phyloP scores from a whole-genome alignment of 345 rosid species.

The Citrus unshiu region DNA sequence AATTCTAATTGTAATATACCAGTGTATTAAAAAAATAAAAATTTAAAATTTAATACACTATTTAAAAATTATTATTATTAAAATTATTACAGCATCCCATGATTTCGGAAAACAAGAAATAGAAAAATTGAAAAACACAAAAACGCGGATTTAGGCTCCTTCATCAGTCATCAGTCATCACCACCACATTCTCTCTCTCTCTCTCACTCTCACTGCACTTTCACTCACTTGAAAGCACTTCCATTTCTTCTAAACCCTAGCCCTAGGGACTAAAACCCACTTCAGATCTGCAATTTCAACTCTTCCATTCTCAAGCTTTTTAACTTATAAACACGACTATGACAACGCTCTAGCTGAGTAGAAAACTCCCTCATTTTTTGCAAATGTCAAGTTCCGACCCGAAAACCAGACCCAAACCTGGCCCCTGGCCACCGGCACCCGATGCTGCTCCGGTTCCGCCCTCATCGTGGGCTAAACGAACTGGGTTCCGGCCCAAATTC shows the following conservation, averaged over 20 bases:
- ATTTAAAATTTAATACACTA: too few species aligned
- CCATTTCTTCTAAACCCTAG: conserved; percentile 16
- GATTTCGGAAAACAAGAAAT: background rate
- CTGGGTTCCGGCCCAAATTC: conserved; percentile 92
- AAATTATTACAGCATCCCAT: background rate
- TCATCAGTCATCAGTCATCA: background rate
- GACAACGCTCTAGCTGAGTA: background rate
- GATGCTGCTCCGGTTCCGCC: conserved; percentile 83
- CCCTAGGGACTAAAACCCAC: background rate
- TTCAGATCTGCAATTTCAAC: conserved; percentile 28
- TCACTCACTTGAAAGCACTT: background rate
- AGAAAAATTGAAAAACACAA: background rate
- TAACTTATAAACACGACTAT: background rate
- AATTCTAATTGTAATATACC: accelerated
- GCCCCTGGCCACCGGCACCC: conserved; percentile 69
- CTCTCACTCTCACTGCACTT: background rate
- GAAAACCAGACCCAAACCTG: conserved; percentile 65
- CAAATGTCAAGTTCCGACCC: conserved; percentile 72
- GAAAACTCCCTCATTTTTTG: too few species aligned
- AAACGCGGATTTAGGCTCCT: conserved; percentile 25
- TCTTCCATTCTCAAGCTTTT: background rate
- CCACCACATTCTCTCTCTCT: background rate
- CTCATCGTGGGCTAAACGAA: conserved; percentile 90
- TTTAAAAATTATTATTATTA: too few species aligned
- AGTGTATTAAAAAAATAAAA: accelerated